Evolutionary conservation across 2,329 filamentous ascomycete species (phyloP), one percentile per base, ranked within the genome.

Genomic region (Neoarthrinium moseri): DNA sequence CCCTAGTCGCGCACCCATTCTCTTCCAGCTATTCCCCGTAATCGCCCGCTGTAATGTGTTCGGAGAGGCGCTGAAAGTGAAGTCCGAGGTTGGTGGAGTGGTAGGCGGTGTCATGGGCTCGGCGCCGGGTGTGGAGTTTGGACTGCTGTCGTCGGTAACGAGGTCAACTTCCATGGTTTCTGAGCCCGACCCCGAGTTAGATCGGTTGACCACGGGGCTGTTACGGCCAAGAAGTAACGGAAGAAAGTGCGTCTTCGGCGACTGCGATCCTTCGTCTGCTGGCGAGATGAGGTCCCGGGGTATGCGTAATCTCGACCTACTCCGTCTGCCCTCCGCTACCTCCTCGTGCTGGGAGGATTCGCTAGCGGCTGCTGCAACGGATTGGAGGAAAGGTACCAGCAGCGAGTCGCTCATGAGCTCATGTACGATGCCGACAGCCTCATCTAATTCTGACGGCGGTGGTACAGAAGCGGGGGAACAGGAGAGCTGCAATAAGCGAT

Each of bases 401-500:
- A 97, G 89, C 4, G 91, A 96, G 64, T 97, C 94, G 58, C 96
- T 95, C 91, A 99, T 97, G 46, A 99, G 74, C 56, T 97, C 94
- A 65, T 92, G 91, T 32, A 96, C 89, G 50, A 96, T 95, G 51
- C 81, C 80, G 20, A 95, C 87, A 17, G 94, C 91, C 41, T 88
- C 80, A 49, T 95, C 87, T 13, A 99, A 74, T 45, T 84, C 81
- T 32, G 85, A 81, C 1, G 94, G 91, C 48, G 82, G 71, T 5
- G 86, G 86, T 6, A 92, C 90, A 0, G 83, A 75, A 5, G 75
- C 71, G 1, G 72, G 66, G 12, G 77, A 68, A 49, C 73, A 74
- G 6, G 82, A 77, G 32, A 87, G 75, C 33, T 74, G 74, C 26
- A 97, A 75, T 18, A 99, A 76, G 27, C 80, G 81, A 63, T 97